Evolutionary conservation across 2,329 filamentous ascomycete genomes (phyloP).

Genomic region (Lachnellula occidentalis): DNA sequence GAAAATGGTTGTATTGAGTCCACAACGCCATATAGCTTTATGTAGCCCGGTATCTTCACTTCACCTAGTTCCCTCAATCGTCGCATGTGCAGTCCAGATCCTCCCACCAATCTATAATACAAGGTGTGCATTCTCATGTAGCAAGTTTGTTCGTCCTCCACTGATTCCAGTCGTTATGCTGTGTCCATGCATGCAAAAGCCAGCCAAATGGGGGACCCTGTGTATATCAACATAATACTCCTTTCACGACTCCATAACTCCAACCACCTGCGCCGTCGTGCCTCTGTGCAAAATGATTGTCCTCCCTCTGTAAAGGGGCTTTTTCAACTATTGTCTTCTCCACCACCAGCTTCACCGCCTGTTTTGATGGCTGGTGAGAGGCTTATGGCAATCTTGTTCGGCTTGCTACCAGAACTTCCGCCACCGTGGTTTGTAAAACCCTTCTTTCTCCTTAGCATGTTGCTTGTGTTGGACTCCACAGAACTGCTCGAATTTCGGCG

Average conservation of each 20-base stretch:
- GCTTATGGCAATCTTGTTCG: slow-evolving; percentile 55
- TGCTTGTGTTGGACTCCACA: slow-evolving; percentile 23
- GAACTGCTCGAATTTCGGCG: slow-evolving; percentile 50
- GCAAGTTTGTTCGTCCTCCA: slow-evolving; percentile 10
- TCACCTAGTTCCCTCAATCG: slow-evolving; percentile 3
- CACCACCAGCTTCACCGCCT: slow-evolving; percentile 24
- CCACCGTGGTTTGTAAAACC: slow-evolving; percentile 39
- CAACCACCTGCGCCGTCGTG: slow-evolving; percentile 18
- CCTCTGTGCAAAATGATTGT: slow-evolving; percentile 5
- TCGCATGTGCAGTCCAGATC: neutral
- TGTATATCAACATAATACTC: slow-evolving; percentile 20
- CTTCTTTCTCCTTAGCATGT: slow-evolving; percentile 39
- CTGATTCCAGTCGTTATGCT: slow-evolving; percentile 13
- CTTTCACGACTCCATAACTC: slow-evolving; percentile 27
- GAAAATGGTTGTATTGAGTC: slow-evolving; percentile 2
- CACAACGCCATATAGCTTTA: neutral
- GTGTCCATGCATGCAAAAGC: slow-evolving; percentile 5
- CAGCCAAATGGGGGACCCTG: slow-evolving; percentile 8
- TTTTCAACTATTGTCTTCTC: slow-evolving; percentile 22
- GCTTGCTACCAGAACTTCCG: slow-evolving; percentile 31
- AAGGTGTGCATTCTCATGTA: slow-evolving; percentile 14
- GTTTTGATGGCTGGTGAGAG: slow-evolving; percentile 40
- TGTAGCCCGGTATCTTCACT: slow-evolving; percentile 19
- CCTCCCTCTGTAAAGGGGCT: neutral
- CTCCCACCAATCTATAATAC: slow-evolving; percentile 24